Conservation (phyloP, 2,329 filamentous ascomycete genomes). For the Cytospora piceae region DNA sequence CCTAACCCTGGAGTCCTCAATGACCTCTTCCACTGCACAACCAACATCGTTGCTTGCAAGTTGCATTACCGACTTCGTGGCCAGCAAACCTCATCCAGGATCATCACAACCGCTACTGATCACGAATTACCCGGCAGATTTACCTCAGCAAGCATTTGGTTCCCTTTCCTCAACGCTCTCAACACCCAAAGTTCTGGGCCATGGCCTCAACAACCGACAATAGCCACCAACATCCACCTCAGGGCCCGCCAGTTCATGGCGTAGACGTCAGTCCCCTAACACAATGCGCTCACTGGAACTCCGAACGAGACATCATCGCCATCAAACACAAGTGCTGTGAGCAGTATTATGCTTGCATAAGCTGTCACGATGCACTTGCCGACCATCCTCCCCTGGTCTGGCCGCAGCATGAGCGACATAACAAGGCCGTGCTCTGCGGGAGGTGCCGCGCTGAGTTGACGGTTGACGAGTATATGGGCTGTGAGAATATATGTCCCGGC, state of each 20-base stretch:
- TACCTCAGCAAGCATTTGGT: neutral
- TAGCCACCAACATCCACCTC: neutral
- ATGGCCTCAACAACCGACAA: neutral
- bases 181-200: too few relatives aligned
- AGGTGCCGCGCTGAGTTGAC: constrained; percentile 32
- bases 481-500: constrained; percentile 28
- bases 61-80: too few relatives aligned
- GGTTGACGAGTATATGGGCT: constrained; percentile 32
- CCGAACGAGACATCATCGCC: constrained; percentile 34
- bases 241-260: constrained; percentile 29
- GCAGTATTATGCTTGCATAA: constrained; percentile 35
- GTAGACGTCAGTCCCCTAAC: constrained; percentile 31
- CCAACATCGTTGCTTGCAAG: too few relatives aligned
- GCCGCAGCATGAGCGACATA: constrained; percentile 26
- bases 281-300: constrained; percentile 35
- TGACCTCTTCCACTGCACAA: too few relatives aligned
- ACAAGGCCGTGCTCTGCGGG: constrained; percentile 33
- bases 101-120: too few relatives aligned
- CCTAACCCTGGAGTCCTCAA: too few relatives aligned
- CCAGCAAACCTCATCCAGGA: too few relatives aligned
- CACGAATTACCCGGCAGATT: too few relatives aligned
- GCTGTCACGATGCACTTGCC: constrained; percentile 33
- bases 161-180: neutral
- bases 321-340: constrained; percentile 35
- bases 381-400: constrained; percentile 30